Conservation (phyloP, 768 basidiomycete species). For the Leccinum subgranulosum region DNA sequence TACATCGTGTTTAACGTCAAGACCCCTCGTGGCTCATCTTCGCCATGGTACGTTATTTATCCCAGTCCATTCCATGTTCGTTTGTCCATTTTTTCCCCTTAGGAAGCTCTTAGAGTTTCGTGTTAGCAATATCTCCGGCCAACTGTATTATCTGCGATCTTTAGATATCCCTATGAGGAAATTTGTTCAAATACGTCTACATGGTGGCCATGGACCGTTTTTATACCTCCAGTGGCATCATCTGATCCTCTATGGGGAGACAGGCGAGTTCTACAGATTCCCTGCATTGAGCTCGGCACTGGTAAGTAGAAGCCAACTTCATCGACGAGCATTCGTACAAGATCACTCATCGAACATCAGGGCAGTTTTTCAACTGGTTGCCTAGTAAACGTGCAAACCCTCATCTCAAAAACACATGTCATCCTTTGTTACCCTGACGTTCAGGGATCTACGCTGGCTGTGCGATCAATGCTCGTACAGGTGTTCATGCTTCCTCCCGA, state of each 20-base stretch:
- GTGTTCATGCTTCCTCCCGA: neutral
- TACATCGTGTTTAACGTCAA: neutral
- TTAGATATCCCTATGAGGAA: neutral
- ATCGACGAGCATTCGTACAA: neutral
- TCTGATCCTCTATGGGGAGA: neutral
- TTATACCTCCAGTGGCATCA: neutral
- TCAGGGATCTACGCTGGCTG: neutral
- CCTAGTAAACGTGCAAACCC: neutral
- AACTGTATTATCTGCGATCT: neutral
- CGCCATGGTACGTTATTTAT: neutral
- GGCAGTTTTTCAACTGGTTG: neutral
- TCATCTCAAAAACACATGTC: neutral
- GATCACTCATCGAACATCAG: neutral
- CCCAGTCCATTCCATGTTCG: neutral
- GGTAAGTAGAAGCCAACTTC: neutral
- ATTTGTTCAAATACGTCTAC: neutral
- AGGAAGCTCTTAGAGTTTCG: neutral
- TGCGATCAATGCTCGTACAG: neutral
- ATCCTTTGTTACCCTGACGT: neutral
- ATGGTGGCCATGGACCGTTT: neutral
- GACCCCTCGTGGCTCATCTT: too few species aligned
- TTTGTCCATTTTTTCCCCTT: neutral
- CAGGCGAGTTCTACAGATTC: neutral
- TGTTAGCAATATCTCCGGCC: neutral
- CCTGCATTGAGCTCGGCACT: neutral